Percentiles rank a stretch among this genome's conserved stretches.
These are phyloP conservation scores for Limonomyces culmigenus DNA, from an alignment of 1,284 basidiomycete species.

Conservation along the genomic window DNA sequence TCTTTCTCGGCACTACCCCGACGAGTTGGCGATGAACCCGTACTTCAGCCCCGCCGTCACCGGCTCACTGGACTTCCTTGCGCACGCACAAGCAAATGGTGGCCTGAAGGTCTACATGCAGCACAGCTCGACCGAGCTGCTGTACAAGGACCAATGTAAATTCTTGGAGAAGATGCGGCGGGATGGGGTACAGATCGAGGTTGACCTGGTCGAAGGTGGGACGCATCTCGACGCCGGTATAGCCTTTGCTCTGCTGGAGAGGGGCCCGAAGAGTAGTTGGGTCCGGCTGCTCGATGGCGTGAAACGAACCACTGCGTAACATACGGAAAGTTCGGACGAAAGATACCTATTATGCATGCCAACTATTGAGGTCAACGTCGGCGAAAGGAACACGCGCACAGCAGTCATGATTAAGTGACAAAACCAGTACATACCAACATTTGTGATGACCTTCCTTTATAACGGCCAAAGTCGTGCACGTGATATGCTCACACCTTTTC, in stretches of 20 bases:
- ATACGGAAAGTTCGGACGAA: too few species aligned
- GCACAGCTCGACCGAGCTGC: constrained; percentile 17
- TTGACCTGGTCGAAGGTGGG: constrained; percentile 12
- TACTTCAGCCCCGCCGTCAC: constrained; percentile 2
- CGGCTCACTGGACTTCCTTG: constrained; percentile 1
- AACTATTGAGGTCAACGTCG: too few species aligned
- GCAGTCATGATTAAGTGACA: too few species aligned
- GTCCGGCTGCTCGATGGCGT: not conserved
- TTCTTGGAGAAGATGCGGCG: constrained; percentile 16
- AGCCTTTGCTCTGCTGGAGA: not conserved
- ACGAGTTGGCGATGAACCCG: not conserved
- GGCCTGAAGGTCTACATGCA: constrained; percentile 1
- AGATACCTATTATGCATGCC: too few species aligned
- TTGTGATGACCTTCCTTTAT: too few species aligned
- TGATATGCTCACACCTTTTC: too few species aligned
- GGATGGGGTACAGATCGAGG: constrained; percentile 17
- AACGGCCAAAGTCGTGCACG: too few species aligned
- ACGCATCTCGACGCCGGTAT: constrained; percentile 1
- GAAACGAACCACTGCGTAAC: too few species aligned
- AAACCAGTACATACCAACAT: too few species aligned
- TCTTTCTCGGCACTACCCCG: not conserved
- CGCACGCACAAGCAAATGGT: not conserved
- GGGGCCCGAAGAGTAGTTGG: constrained; percentile 1
- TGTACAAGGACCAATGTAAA: constrained; percentile 17
- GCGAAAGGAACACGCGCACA: too few species aligned